Conservation (phyloP, 805 yeast species). For the Ogataea kodamae region DNA sequence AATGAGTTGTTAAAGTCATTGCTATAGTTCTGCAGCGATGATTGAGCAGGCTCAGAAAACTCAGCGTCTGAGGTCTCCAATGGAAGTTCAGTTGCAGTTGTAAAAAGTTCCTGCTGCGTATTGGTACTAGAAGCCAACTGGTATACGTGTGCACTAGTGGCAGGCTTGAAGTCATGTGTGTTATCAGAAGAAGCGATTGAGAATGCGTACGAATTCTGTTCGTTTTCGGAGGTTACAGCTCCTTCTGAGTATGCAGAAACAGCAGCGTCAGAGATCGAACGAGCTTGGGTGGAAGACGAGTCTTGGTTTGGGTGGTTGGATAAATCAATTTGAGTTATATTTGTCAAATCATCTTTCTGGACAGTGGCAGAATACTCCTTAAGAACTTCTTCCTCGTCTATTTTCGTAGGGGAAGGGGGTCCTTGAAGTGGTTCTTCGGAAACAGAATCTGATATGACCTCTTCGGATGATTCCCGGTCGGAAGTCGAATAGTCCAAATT, state of each 20-base stretch:
- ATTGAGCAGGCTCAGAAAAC: not conserved
- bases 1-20: constrained; percentile 4
- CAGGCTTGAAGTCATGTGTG: constrained; percentile 3
- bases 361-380: too few species aligned
- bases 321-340: too few species aligned
- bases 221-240: constrained; percentile 10
- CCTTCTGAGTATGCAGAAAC: constrained; percentile 7
- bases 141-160: constrained; percentile 18
- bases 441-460: too few species aligned
- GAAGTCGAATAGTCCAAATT: too few species aligned
- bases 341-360: too few species aligned
- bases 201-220: constrained; percentile 15
- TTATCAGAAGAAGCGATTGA: constrained; percentile 19
- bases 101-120: constrained; percentile 33
- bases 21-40: not conserved
- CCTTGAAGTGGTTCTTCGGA: too few species aligned
- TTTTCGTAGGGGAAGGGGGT: too few species aligned
- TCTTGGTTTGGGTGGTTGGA: too few species aligned
- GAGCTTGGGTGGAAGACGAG: too few species aligned
- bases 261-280: too few species aligned
- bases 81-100: constrained; percentile 38
- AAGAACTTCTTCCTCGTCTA: too few species aligned
- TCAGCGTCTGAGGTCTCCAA: constrained; percentile 1
- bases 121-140: constrained; percentile 27
- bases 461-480: too few species aligned